Evolutionary conservation across 805 yeast genomes (phyloP).

Genomic region (Cyberlindnera mycetangii): DNA sequence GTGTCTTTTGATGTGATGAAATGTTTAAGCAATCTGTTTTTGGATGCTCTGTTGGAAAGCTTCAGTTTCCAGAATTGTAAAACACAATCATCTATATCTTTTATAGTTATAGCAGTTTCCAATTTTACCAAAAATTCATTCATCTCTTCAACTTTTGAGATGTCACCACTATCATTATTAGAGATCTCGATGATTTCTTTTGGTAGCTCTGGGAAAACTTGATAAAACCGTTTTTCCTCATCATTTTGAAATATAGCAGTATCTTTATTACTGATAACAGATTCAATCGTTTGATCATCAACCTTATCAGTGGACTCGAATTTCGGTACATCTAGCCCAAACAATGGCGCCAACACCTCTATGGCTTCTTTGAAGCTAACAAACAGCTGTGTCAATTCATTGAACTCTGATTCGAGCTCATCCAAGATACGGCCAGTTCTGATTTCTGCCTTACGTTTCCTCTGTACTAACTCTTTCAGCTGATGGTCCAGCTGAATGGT

Average conservation of each 20-base stretch:
- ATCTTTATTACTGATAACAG: conserved; percentile 28
- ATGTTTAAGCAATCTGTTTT: conserved; percentile 54
- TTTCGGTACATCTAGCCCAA: conserved; percentile 38
- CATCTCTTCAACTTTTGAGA: conserved; percentile 35
- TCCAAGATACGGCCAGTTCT: conserved; percentile 58
- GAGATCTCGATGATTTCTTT: conserved; percentile 32
- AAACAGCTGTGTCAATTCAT: conserved; percentile 33
- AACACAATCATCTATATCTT: conserved; percentile 49
- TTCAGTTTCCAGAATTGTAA: conserved; percentile 44
- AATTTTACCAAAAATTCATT: conserved; percentile 41
- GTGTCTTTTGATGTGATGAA: conserved; percentile 48
- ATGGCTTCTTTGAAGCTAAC: conserved; percentile 44
- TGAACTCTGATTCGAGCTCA: conserved; percentile 36
- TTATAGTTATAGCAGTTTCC: conserved; percentile 41
- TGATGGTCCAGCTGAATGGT: conserved; percentile 36
- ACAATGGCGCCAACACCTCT: conserved; percentile 40
- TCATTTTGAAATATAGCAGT: conserved; percentile 64
- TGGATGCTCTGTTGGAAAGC: conserved; percentile 71
- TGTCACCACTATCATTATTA: conserved; percentile 28
- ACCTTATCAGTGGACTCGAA: conserved; percentile 31
- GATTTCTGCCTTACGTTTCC: conserved; percentile 53
- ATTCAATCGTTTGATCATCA: conserved; percentile 25
- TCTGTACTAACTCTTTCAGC: conserved; percentile 34
- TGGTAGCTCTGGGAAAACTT: conserved; percentile 44
- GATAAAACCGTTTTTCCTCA: conserved; percentile 64